Evolutionary conservation across 257 asterid species (phyloP).

Genomic region (Nicotiana knightiana): DNA sequence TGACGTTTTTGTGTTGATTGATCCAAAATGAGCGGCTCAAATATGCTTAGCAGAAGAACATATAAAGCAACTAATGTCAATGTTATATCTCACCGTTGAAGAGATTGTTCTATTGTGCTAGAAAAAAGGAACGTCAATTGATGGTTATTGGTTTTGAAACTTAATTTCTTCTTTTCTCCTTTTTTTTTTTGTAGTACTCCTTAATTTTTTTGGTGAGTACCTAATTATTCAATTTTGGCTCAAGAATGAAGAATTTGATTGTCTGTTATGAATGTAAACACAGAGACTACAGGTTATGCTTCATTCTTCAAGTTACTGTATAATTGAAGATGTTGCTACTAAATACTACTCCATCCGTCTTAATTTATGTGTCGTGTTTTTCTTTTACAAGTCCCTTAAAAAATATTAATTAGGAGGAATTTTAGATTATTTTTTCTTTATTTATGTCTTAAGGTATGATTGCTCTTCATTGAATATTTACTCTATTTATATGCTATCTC

Average conservation of each 20-base stretch:
- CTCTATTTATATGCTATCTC: too few relatives aligned
- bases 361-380: too few relatives aligned
- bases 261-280: neutral
- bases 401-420: too few relatives aligned
- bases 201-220: neutral
- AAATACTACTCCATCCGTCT: neutral
- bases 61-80: neutral
- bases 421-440: too few relatives aligned
- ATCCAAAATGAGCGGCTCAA: neutral
- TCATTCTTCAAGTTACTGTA: neutral
- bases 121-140: neutral
- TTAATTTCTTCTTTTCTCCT: neutral
- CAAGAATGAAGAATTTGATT: neutral
- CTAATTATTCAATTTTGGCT: neutral
- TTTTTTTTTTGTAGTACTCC: neutral
- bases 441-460: too few relatives aligned
- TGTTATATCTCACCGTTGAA: neutral
- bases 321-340: neutral
- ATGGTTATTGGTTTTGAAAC: neutral
- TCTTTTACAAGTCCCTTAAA: too few relatives aligned
- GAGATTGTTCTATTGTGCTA: neutral
- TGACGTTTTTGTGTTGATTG: neutral
- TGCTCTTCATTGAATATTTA: too few relatives aligned
- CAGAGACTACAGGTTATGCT: neutral
- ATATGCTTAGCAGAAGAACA: neutral